phyloP scores from a whole-genome alignment of 164 flowering plant genomes.

The Sedum album region DNA sequence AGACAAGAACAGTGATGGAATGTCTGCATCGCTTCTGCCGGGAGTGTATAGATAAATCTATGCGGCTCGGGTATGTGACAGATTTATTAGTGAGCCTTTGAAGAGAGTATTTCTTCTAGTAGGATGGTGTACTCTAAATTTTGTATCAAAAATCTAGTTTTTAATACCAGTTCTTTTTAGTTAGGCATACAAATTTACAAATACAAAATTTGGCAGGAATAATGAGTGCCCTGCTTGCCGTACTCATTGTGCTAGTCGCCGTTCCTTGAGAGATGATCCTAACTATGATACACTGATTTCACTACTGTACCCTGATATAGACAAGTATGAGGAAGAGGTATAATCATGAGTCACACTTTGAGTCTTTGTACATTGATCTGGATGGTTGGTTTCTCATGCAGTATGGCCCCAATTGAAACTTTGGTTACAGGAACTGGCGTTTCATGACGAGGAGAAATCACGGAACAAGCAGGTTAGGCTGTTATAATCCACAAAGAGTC shows the following conservation, averaged over 20 bases:
- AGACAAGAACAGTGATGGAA: constrained; percentile 97
- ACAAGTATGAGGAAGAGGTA: constrained; percentile 86
- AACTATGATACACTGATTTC: constrained; percentile 75
- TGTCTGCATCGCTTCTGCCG: constrained; percentile 97
- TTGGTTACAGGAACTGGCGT: constrained; percentile 61
- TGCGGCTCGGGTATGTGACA: constrained; percentile 75
- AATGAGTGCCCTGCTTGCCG: constrained; percentile 99
- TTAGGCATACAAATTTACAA: background rate
- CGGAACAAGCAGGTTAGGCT: constrained; percentile 72
- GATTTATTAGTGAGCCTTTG: background rate
- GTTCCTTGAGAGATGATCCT: constrained; percentile 95
- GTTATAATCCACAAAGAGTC: too few species aligned
- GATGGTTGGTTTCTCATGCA: constrained; percentile 5
- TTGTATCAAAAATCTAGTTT: too few species aligned
- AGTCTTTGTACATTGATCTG: background rate
- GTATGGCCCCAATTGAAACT: constrained; percentile 12
- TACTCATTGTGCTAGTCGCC: constrained; percentile 98
- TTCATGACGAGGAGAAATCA: constrained; percentile 67
- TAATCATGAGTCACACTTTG: background rate
- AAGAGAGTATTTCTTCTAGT: background rate
- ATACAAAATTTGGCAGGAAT: constrained; percentile 49
- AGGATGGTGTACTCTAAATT: too few species aligned
- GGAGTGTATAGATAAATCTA: constrained; percentile 97
- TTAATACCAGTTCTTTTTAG: too few species aligned
- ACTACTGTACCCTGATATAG: constrained; percentile 71